phyloP scores from a whole-genome alignment of 2,329 filamentous ascomycete genomes.

The Ophiostoma sp. region DNA sequence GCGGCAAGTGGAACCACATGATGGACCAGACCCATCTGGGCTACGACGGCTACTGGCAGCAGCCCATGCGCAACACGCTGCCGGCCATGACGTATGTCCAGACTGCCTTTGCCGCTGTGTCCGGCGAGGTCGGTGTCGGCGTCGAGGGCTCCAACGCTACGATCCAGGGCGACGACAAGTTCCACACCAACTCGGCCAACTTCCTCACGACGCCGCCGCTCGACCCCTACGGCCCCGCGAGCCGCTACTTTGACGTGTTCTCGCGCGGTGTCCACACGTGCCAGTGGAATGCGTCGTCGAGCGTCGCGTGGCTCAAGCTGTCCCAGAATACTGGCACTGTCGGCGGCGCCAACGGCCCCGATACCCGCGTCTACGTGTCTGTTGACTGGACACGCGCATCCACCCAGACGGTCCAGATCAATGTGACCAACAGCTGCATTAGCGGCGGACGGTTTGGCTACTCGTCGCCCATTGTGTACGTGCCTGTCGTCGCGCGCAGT shows the following conservation, averaged over 20 bases:
- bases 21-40: constrained; percentile 55
- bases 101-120: constrained; percentile 51
- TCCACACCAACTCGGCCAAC: constrained; percentile 50
- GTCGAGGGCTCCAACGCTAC: constrained; percentile 62
- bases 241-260: constrained; percentile 60
- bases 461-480: constrained; percentile 42
- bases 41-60: constrained; percentile 57
- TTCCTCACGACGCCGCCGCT: constrained; percentile 49
- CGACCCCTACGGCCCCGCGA: constrained; percentile 51
- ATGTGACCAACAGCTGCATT: constrained; percentile 45
- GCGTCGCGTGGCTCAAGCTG: constrained; percentile 47
- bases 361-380: constrained; percentile 49
- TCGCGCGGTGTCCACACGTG: constrained; percentile 51
- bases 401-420: constrained; percentile 46
- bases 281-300: constrained; percentile 47
- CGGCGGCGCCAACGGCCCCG: constrained; percentile 39
- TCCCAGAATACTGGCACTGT: constrained; percentile 47
- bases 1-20: constrained; percentile 59
- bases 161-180: constrained; percentile 61
- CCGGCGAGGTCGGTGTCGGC: constrained; percentile 58
- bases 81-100: constrained; percentile 56
- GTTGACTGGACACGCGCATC: constrained; percentile 50
- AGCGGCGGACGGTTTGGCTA: constrained; percentile 41
- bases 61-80: constrained; percentile 64
- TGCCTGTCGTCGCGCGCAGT: constrained; percentile 48